Conservation (phyloP, 1,284 basidiomycete species). For the Peniophora sp. region DNA sequence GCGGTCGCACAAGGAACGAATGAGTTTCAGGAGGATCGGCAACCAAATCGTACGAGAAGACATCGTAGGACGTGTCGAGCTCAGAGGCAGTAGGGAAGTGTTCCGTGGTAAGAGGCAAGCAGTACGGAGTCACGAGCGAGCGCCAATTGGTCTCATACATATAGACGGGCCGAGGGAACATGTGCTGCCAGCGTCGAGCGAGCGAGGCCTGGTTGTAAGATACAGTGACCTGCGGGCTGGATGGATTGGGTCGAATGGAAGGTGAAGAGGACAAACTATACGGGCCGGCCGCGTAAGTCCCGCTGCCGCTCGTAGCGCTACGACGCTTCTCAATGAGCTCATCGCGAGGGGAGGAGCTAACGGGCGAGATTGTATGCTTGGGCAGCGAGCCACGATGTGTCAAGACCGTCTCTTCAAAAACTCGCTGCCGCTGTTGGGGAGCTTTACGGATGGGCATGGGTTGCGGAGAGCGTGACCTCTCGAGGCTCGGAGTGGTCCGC, state of each 20-base stretch:
- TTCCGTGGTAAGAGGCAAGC: constrained; percentile 90
- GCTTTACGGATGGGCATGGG: constrained; percentile 50
- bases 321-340: constrained; percentile 54
- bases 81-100: constrained; percentile 76
- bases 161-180: constrained; percentile 69
- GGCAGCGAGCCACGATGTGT: constrained; percentile 32
- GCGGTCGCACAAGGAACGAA: constrained; percentile 72
- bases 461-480: constrained; percentile 20
- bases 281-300: constrained; percentile 24
- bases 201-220: constrained; percentile 62
- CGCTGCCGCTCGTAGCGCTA: constrained; percentile 31
- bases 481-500: constrained; percentile 10
- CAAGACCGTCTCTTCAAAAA: constrained; percentile 45
- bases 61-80: constrained; percentile 72
- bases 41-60: constrained; percentile 76
- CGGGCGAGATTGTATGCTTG: constrained; percentile 42
- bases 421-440: constrained; percentile 33
- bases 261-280: constrained; percentile 43
- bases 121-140: constrained; percentile 76
- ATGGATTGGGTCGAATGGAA: constrained; percentile 53
- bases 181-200: constrained; percentile 83
- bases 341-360: constrained; percentile 61
- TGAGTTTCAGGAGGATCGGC: constrained; percentile 72
- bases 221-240: constrained; percentile 45
- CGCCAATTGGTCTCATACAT: constrained; percentile 94